Evolutionary conservation across 805 yeast species (phyloP).

Genomic region (Deakozyma indianensis): DNA sequence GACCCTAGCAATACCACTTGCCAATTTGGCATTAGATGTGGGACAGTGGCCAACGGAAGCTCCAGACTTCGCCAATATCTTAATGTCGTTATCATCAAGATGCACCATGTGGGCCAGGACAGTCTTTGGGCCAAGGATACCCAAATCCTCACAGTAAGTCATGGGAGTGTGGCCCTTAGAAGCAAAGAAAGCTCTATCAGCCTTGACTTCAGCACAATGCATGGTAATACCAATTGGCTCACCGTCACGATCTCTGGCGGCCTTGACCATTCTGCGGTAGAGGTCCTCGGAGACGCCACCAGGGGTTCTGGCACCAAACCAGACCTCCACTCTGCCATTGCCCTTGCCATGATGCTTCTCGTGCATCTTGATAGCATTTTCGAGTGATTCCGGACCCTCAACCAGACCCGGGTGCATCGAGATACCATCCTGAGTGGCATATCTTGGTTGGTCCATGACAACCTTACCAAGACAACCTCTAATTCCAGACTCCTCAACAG

Average conservation of each 20-base stretch:
- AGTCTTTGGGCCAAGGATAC: constrained; percentile 49
- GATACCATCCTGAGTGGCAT: constrained; percentile 7
- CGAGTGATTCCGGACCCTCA: constrained; percentile 6
- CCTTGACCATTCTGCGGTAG: constrained; percentile 4
- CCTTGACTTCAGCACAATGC: constrained; percentile 9
- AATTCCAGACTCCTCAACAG: constrained; percentile 6
- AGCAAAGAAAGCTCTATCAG: constrained; percentile 43
- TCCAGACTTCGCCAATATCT: constrained; percentile 35
- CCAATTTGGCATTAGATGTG: constrained; percentile 77
- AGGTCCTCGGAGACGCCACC: constrained; percentile 9
- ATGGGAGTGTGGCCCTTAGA: constrained; percentile 59
- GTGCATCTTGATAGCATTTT: constrained; percentile 6
- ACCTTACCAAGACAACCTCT: constrained; percentile 6
- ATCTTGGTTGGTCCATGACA: constrained; percentile 9
- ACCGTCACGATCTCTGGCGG: constrained; percentile 1
- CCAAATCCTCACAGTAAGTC: constrained; percentile 38
- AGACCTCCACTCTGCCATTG: constrained; percentile 9
- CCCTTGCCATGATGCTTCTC: constrained; percentile 7
- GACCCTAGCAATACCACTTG: constrained; percentile 83
- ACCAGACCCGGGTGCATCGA: constrained; percentile 7
- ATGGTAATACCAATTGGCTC: constrained; percentile 8
- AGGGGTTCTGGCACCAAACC: constrained; percentile 11
- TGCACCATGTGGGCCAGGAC: constrained; percentile 86
- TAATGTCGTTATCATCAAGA: constrained; percentile 47
- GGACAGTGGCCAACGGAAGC: constrained; percentile 90